These are phyloP conservation scores for Chlorella sp. DNA, from an alignment of 139 green algal genomes.

Conservation along the genomic window DNA sequence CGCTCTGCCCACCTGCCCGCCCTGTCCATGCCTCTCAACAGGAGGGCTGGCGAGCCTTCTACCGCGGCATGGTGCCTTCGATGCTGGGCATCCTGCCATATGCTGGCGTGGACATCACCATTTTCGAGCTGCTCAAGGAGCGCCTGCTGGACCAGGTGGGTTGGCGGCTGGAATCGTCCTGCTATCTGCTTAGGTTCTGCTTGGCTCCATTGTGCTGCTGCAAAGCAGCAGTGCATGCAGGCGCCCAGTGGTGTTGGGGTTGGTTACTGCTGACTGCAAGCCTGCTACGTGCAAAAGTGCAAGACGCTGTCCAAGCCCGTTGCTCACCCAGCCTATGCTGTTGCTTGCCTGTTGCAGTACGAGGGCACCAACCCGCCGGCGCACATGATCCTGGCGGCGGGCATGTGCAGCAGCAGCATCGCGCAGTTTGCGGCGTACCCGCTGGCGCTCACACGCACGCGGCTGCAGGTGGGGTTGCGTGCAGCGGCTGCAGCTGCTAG, in stretches of 20 bases:
- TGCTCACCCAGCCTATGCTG: no score
- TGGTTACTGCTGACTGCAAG: no score
- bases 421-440: slow-evolving; percentile 89
- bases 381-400: slow-evolving; percentile 77
- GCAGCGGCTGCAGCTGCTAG: no score
- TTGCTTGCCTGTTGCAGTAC: slow-evolving; percentile 44
- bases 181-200: no score
- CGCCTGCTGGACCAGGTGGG: slow-evolving; percentile 63
- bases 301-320: no score
- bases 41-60: slow-evolving; percentile 81
- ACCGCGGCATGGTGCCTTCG: slow-evolving; percentile 67
- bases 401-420: slow-evolving; percentile 82
- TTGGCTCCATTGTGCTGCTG: no score
- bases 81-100: slow-evolving; percentile 90
- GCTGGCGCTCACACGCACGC: slow-evolving; percentile 82
- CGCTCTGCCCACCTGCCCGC: no score
- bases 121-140: slow-evolving; percentile 90
- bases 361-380: slow-evolving; percentile 67
- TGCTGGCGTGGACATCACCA: slow-evolving; percentile 87
- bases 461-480: slow-evolving; percentile 71
- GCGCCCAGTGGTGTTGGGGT: no score
- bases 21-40: not conserved
- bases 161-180: no score
- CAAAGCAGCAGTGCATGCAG: no score
- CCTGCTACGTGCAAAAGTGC: no score